phyloP scores from a whole-genome alignment of 1,284 basidiomycete genomes.

The Xerocomus minutiporus region DNA sequence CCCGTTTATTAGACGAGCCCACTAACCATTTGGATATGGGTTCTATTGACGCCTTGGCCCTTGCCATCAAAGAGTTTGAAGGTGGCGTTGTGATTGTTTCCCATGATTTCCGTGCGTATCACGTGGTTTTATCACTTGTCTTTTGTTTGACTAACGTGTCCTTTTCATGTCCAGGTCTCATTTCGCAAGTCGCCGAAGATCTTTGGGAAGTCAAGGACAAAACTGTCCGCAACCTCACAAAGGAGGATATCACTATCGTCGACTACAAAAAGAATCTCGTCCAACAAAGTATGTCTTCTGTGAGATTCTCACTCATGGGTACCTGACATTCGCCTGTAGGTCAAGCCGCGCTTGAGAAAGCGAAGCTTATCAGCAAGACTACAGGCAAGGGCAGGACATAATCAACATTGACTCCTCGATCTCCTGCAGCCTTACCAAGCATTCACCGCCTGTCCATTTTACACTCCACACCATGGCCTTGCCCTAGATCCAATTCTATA shows the following conservation, averaged over 20 bases:
- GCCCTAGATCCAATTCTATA: slow-evolving; percentile 10
- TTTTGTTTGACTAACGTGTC: slow-evolving; percentile 12
- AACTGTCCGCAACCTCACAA: slow-evolving; percentile 91
- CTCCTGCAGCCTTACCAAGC: background rate
- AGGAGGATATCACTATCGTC: slow-evolving; percentile 81
- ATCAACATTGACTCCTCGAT: slow-evolving; percentile 6
- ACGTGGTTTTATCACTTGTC: slow-evolving; percentile 2
- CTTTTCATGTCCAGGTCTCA: slow-evolving; percentile 55
- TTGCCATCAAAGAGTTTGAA: slow-evolving; percentile 94
- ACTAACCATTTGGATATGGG: slow-evolving; percentile 95
- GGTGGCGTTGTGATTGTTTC: slow-evolving; percentile 98
- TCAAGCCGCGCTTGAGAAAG: slow-evolving; percentile 81
- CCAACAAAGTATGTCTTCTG: slow-evolving; percentile 53
- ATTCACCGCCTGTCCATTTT: slow-evolving; percentile 6
- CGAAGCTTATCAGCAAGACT: slow-evolving; percentile 85
- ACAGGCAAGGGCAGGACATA: slow-evolving; percentile 59
- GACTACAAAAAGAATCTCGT: slow-evolving; percentile 86
- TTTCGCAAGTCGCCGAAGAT: slow-evolving; percentile 94
- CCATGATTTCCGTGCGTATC: slow-evolving; percentile 84
- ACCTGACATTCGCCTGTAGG: slow-evolving; percentile 37
- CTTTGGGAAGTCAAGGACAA: slow-evolving; percentile 97
- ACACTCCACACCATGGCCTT: slow-evolving; percentile 6
- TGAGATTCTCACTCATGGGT: slow-evolving; percentile 12
- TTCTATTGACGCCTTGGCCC: slow-evolving; percentile 92
- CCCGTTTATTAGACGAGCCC: slow-evolving; percentile 59